Evolutionary conservation across 2,329 filamentous ascomycete species (phyloP), one percentile per base, ranked within the genome.

Genomic region (Chaetomiaceae sp.): DNA sequence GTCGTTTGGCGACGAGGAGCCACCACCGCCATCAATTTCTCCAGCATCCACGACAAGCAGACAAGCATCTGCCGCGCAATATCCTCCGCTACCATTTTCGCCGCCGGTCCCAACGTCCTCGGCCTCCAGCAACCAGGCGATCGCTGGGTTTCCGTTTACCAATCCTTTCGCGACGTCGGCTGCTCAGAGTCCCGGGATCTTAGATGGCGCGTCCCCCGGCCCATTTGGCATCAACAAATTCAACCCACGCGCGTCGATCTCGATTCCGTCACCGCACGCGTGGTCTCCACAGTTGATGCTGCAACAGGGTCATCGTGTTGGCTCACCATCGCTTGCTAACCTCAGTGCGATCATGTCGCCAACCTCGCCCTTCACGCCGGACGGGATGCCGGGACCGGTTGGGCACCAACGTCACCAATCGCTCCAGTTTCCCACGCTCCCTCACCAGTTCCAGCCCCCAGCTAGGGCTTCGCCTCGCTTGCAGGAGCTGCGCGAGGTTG

Each of bases 21-120:
- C 81, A 50, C 66, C 74, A 42, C 70, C 76, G 4, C 68, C 74
- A 34, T 79, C 81, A 3, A 74, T 84, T 54, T 91, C 88, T 12
- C 83, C 83, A 9, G 78, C 71, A n/a, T 56, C 77, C 9, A 71
- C 75, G 41, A 70, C 83, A 54, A 84, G 81, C 58, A 73, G 84
- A 48, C 84, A 86, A 58, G 72, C 81, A 18, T 89, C 88, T 8
- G 81, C 79, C 2, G 59, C 60, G 36, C 83, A 86, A 55, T 87
- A 88, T 60, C 84, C 86, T 5, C 76, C 83, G 6, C 70, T 91
- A 41, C 81, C 88, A 5, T 89, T 91, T 60, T 94, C 90, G 18
- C 89, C 91, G 9, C 88, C 89, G 1, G 68, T 95, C 20, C 86
- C 86, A 17, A 82, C 88, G 1, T 83, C 82, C 0, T 95, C 89